These are phyloP conservation scores for Aspergillus heteromorphus DNA, from an alignment of 495 filamentous ascomycete genomes.

Conservation along the genomic window DNA sequence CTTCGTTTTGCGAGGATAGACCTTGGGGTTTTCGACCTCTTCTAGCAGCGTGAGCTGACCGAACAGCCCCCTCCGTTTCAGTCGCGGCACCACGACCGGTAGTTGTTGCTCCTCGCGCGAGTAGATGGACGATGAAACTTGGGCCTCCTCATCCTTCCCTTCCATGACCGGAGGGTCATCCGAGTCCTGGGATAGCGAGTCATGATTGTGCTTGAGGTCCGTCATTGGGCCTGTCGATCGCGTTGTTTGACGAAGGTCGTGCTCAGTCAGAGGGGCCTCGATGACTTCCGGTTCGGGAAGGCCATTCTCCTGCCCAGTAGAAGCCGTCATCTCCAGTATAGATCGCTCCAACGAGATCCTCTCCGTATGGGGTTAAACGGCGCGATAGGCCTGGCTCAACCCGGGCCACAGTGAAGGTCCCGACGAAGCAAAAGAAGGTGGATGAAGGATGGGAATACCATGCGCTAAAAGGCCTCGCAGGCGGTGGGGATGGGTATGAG, in stretches of 20 bases:
- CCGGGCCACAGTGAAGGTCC: background rate
- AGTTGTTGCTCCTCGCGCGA: constrained; percentile 18
- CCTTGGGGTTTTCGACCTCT: constrained; percentile 70
- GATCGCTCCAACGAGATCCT: too few relatives aligned
- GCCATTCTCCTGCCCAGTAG: background rate
- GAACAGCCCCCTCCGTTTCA: constrained; percentile 69
- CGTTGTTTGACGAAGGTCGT: constrained; percentile 11
- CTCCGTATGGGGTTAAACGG: background rate
- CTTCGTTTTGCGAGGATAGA: constrained; percentile 68
- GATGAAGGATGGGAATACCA: background rate
- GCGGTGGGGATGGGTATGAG: background rate
- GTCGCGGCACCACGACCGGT: constrained; percentile 50
- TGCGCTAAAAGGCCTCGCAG: background rate
- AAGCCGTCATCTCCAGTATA: background rate
- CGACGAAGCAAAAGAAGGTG: background rate
- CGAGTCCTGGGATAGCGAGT: constrained; percentile 7
- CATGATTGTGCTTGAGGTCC: background rate
- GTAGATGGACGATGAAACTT: background rate
- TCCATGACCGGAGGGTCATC: constrained; percentile 4
- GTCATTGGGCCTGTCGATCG: constrained; percentile 3
- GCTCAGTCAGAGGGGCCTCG: background rate
- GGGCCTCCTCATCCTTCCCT: constrained; percentile 20
- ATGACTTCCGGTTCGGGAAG: background rate
- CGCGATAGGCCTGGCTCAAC: background rate
- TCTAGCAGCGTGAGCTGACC: constrained; percentile 70